Base-by-base conservation (phyloP, 2,329 filamentous ascomycete genomes). In the Colletotrichum sp. region DNA sequence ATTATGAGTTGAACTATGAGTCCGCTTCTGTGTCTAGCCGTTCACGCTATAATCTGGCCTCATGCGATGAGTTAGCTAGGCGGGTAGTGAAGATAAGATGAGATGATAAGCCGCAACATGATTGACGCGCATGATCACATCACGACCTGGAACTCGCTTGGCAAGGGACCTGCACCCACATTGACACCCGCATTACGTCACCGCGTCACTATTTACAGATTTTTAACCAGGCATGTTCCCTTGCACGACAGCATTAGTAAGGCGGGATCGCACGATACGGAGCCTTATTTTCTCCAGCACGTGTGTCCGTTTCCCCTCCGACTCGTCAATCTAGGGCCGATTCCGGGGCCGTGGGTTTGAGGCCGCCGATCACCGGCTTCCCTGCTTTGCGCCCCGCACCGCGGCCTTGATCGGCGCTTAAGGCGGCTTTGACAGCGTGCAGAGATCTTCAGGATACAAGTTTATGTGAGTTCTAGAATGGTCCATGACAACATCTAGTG, bases 171-270 rank as follows among this genome's bases (percentile, higher is more conserved):
- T 24, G 66, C 36, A 32, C 52, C 61, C 61, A 58, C 56, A 38
- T 68, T 73, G 73, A 73, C 73, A 73, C 34, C 32, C 32, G 7
- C 18, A 75, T 73, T 73, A 75, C 73, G 73, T 75, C 73, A 75
- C 73, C n/a, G 3, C 56, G 8, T 34, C 32, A 28, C 43, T 65
- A n/a, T 24, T 52, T 15, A 32, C 38, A 65, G 43, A 56, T 60
- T 36, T 13, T 58, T 52, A 21, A 28, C 64, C 73, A 73, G 48
- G 64, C 70, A 65, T 73, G 24, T 73, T 68, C 70, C 69, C 64
- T 75, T 28, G 10, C 16, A 10, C 56, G 13, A 21, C 56, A 18
- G 43, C 55, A 52, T 71, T 32, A 52, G 12, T 70, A 65, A 60
- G 38, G 32, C 26, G 26, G 13, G 13, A 26, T 52, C 60, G 26